These are phyloP conservation scores for Boeremia exigua DNA, from an alignment of 2,329 filamentous ascomycete species.

Conservation along the genomic window DNA sequence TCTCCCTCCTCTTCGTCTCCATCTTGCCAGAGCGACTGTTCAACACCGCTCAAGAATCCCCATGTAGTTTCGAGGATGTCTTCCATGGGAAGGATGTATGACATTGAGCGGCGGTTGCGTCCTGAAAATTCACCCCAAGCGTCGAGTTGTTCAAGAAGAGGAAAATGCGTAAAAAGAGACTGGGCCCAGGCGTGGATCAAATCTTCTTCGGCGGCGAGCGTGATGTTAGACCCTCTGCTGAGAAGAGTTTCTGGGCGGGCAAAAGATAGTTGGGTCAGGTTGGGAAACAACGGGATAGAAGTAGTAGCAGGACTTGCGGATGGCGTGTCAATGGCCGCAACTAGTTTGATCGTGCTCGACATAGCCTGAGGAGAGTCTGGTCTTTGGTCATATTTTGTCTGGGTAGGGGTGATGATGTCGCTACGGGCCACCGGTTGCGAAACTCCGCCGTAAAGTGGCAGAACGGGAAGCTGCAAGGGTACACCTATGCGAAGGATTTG, in stretches of 20 bases:
- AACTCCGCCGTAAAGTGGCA: conserved; percentile 18
- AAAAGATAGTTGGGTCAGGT: conserved; percentile 36
- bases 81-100: conserved; percentile 41
- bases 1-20: conserved; percentile 20
- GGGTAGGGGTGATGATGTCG: conserved; percentile 17
- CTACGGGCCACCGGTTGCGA: conserved; percentile 5
- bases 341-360: background rate
- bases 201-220: conserved; percentile 32
- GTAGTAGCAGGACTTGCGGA: background rate
- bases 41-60: conserved; percentile 44
- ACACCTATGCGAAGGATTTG: conserved; percentile 38
- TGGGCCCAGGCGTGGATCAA: conserved; percentile 38
- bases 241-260: conserved; percentile 37
- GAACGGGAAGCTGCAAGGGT: conserved; percentile 28
- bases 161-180: conserved; percentile 35
- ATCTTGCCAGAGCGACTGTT: conserved; percentile 45
- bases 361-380: conserved; percentile 16
- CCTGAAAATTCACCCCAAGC: conserved; percentile 43
- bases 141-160: conserved; percentile 39
- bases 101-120: conserved; percentile 36
- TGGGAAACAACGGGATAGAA: conserved; percentile 30
- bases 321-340: background rate
- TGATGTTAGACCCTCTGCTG: conserved; percentile 26
- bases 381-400: conserved; percentile 2
- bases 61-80: conserved; percentile 39